Evolutionary conservation across 2,329 filamentous ascomycete genomes (phyloP), one percentile per base, ranked within the genome.

Genomic region (Scedosporium aurantiacum): DNA sequence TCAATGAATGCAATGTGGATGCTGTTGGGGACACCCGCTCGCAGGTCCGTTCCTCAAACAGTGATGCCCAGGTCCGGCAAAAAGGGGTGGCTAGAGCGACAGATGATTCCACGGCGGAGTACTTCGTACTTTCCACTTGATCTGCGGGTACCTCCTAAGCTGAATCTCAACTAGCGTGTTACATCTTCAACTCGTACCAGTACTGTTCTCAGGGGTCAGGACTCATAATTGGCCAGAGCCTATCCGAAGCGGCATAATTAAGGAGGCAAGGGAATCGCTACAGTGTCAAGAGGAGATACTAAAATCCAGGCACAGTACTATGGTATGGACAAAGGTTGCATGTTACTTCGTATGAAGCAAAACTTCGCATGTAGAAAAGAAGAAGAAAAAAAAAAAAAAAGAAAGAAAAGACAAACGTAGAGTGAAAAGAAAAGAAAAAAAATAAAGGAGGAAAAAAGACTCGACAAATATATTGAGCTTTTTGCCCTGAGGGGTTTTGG

Each of bases 241-340:
- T 72, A 70, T 61, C 70, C 69, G 63, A 71, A 66, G 2, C 23
- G n/a, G 32, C 14, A 45, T 14, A 56, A 23, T 27, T 56, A 27
- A 55, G 32, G 10, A 57, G 32, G 28, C 28, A 62, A 41, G 18
- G n/a, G 18, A 2, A 32, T 23, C 7, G 21, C 10, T 21, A 37
- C 62, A 37, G 43, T 47, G 18, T 61, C 14, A 37, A 37, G 8
- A 37, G 32, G 54, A 32, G 62, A 63, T 32, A 63, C 65, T n/a
- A 73, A 69, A 12, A 37, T 12, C 12, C 14, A 3, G 32, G 32
- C 32, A 37, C 32, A 12, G 8, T 37, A 37, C 3, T 3, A 37
- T 2, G 10, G 12, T 37, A 14, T 10, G 32, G 12, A 14, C 25
- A 27, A 3, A 27, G 25, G 3, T 27, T 27, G n/a, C n/a, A n/a